Percentiles rank a stretch among this genome's conserved stretches.
phyloP scores from a whole-genome alignment of 192 early-diverging fungal species.

The Umbelopsis ramanniana region DNA sequence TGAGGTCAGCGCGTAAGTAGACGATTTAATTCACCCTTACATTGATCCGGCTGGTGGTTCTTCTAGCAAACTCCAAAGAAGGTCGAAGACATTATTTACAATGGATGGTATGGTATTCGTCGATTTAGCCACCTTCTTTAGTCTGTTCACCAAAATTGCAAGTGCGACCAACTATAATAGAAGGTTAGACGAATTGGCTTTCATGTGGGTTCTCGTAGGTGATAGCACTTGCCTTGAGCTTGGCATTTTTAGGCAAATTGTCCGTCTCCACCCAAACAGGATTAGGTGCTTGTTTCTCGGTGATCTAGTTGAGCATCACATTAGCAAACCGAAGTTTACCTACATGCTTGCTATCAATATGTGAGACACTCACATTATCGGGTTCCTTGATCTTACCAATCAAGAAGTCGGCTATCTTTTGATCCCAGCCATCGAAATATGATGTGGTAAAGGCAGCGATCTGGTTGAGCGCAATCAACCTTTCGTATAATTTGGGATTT shows the following conservation, averaged over 20 bases:
- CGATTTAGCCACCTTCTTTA: background rate
- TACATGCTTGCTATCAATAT: background rate
- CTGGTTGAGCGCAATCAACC: slow-evolving; percentile 7
- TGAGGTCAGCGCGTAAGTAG: background rate
- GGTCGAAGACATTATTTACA: background rate
- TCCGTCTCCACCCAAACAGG: slow-evolving; percentile 28
- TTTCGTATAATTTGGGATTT: background rate
- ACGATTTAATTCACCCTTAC: background rate
- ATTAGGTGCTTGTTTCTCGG: background rate
- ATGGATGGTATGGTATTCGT: background rate
- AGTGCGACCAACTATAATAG: background rate
- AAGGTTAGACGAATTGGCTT: background rate
- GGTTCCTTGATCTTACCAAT: background rate
- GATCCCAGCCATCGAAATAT: slow-evolving; percentile 14
- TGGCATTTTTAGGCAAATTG: slow-evolving; percentile 1
- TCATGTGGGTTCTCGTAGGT: too few species aligned
- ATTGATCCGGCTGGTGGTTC: background rate
- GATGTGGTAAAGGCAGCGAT: slow-evolving; percentile 8
- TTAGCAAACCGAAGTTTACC: background rate
- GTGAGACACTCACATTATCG: background rate
- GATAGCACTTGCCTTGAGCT: slow-evolving; percentile 29
- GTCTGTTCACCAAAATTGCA: slow-evolving; percentile 7
- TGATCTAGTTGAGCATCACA: background rate
- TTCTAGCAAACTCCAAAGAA: slow-evolving; percentile 6
- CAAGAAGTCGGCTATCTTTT: slow-evolving; percentile 19